Percentiles rank a stretch among this genome's conserved stretches.
phyloP scores from a whole-genome alignment of 306 rosid species.

The Castanea mollissima region DNA sequence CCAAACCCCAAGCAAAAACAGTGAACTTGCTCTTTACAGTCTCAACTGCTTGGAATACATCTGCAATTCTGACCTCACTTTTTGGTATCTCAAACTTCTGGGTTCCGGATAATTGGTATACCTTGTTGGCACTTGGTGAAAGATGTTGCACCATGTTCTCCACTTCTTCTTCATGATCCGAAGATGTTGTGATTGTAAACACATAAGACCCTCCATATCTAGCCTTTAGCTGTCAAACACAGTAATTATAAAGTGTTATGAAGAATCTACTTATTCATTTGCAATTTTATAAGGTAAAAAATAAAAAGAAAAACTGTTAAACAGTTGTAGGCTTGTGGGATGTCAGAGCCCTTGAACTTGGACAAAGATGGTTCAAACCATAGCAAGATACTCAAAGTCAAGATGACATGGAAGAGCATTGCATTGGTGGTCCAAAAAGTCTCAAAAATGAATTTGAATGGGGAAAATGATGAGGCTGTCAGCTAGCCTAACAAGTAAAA shows the following conservation, averaged over 20 bases:
- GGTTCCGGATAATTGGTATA: constrained; percentile 82
- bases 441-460: no score
- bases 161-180: constrained; percentile 62
- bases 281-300: not conserved
- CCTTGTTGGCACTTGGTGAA: constrained; percentile 63
- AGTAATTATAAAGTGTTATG: not conserved
- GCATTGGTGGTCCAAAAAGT: no score
- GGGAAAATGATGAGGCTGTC: no score
- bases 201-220: constrained; percentile 92
- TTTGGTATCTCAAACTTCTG: constrained; percentile 93
- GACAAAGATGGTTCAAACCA: no score
- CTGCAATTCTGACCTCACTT: constrained; percentile 57
- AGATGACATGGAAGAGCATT: no score
- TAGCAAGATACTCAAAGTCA: no score
- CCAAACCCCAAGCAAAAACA: constrained; percentile 90
- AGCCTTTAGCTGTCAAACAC: constrained; percentile 61
- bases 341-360: no score
- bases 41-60: constrained; percentile 73
- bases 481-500: no score
- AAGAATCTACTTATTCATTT: not conserved
- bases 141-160: constrained; percentile 59
- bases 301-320: no score
- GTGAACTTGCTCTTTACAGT: constrained; percentile 67
- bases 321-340: no score
- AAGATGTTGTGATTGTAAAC: constrained; percentile 80